Conservation (phyloP, 176 grass and related monocot species). For the Triticum dicoccoides region DNA sequence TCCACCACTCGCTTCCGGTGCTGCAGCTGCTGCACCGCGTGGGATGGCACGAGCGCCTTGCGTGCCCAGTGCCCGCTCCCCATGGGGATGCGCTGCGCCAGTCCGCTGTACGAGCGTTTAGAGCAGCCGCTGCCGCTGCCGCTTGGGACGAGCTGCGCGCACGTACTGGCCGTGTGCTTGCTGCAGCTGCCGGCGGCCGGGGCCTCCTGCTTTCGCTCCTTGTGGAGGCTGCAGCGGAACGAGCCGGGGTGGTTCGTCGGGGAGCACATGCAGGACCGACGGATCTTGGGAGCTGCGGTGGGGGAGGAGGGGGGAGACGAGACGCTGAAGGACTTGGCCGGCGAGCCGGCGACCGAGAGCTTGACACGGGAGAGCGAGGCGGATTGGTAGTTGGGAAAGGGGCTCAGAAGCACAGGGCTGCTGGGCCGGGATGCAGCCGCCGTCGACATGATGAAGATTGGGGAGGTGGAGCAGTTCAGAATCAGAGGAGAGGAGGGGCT, state of each 20-base stretch:
- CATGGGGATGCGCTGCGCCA: slow-evolving; percentile 48
- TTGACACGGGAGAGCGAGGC: too few relatives aligned
- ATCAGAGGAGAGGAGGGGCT: not conserved
- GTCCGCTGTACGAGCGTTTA: slow-evolving; percentile 40
- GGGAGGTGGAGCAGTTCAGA: not conserved
- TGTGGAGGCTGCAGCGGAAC: slow-evolving; percentile 71
- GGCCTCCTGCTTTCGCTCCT: slow-evolving; percentile 14
- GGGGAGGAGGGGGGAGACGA: slow-evolving; percentile 1
- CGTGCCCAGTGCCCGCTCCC: slow-evolving; percentile 47
- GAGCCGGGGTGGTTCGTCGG: slow-evolving; percentile 62
- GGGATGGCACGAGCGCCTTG: slow-evolving; percentile 27
- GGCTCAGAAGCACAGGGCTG: not conserved
- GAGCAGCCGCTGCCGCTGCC: not conserved
- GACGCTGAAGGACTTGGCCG: too few relatives aligned
- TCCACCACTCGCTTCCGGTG: slow-evolving; percentile 10
- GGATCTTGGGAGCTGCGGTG: not conserved
- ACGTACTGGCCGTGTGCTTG: too few relatives aligned
- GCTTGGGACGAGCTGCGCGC: too few relatives aligned
- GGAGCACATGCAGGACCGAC: slow-evolving; percentile 57
- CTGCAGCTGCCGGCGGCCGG: not conserved
- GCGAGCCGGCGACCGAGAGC: too few relatives aligned
- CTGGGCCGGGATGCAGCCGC: slow-evolving; percentile 35
- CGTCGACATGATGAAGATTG: slow-evolving; percentile 25
- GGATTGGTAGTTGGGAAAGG: slow-evolving; percentile 19
- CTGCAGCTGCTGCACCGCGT: slow-evolving; percentile 27